Conservation (phyloP, 345 rosid genomes). For the Carallia pectinifolia region DNA sequence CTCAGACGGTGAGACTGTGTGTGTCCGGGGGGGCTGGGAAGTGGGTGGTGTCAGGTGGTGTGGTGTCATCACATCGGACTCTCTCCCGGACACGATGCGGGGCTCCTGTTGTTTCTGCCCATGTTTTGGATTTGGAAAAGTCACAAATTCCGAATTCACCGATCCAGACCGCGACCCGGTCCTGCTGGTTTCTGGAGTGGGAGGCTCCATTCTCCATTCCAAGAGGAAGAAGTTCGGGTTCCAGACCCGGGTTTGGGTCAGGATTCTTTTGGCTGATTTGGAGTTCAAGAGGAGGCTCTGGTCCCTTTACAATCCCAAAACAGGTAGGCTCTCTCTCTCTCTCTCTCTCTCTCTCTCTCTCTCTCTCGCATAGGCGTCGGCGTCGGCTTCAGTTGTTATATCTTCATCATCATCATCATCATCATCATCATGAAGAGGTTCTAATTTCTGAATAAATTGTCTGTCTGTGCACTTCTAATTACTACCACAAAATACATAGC, state of each 20-base stretch:
- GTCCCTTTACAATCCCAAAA: conserved; percentile 74
- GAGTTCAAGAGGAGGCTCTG: conserved; percentile 73
- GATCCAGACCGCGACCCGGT: conserved; percentile 57
- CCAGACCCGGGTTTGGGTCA: conserved; percentile 80
- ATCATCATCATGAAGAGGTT: background rate
- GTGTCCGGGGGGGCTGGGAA: too few species aligned
- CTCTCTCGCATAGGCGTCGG: too few species aligned
- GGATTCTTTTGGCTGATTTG: conserved; percentile 69
- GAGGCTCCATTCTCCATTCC: conserved; percentile 58
- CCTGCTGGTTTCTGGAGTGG: conserved; percentile 74
- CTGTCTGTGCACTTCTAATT: too few species aligned
- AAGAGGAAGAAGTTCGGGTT: conserved; percentile 49
- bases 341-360: background rate
- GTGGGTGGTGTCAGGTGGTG: too few species aligned
- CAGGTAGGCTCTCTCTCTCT: conserved; percentile 41
- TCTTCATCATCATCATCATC: background rate
- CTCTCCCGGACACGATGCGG: too few species aligned
- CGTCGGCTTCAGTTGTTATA: too few species aligned
- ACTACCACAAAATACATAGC: too few species aligned
- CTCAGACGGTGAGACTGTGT: too few species aligned
- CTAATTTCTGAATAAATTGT: too few species aligned
- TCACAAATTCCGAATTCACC: conserved; percentile 13
- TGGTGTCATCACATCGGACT: too few species aligned
- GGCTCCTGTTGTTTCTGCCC: conserved; percentile 35
- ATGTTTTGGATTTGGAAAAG: conserved; percentile 36